These are phyloP conservation scores for Erigeron canadensis DNA, from an alignment of 129 eudicot genomes.

Conservation along the genomic window DNA sequence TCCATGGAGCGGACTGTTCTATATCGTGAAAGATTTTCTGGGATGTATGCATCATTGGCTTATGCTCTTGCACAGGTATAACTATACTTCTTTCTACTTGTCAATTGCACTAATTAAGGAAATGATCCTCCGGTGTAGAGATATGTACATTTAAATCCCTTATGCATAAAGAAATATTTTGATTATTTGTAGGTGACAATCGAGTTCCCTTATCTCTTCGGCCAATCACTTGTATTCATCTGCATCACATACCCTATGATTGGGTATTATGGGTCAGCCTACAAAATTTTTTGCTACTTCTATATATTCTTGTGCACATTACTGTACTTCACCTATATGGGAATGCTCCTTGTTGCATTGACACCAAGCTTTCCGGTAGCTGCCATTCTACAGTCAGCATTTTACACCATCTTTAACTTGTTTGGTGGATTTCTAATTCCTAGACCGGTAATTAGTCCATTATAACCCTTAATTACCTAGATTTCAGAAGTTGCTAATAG, in stretches of 20 bases:
- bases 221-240: slow-evolving; percentile 20
- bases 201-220: slow-evolving; percentile 31
- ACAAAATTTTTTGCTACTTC: slow-evolving; percentile 34
- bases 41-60: slow-evolving; percentile 34
- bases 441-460: slow-evolving; percentile 36
- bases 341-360: slow-evolving; percentile 27
- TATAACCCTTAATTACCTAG: neutral
- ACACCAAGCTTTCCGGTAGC: slow-evolving; percentile 56
- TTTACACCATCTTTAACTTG: slow-evolving; percentile 44
- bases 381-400: slow-evolving; percentile 36
- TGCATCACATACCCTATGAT: slow-evolving; percentile 29
- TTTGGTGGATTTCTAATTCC: slow-evolving; percentile 56
- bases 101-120: neutral
- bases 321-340: slow-evolving; percentile 29
- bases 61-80: slow-evolving; percentile 31
- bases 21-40: slow-evolving; percentile 29
- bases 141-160: neutral
- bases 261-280: slow-evolving; percentile 23
- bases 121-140: neutral
- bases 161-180: neutral
- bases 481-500: neutral
- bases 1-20: slow-evolving; percentile 25
- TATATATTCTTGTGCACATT: slow-evolving; percentile 27
- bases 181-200: slow-evolving; percentile 27
- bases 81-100: slow-evolving; percentile 6